These are phyloP conservation scores for Pseudopyricularia cyperi DNA, from an alignment of 2,329 filamentous ascomycete species.

Conservation along the genomic window DNA sequence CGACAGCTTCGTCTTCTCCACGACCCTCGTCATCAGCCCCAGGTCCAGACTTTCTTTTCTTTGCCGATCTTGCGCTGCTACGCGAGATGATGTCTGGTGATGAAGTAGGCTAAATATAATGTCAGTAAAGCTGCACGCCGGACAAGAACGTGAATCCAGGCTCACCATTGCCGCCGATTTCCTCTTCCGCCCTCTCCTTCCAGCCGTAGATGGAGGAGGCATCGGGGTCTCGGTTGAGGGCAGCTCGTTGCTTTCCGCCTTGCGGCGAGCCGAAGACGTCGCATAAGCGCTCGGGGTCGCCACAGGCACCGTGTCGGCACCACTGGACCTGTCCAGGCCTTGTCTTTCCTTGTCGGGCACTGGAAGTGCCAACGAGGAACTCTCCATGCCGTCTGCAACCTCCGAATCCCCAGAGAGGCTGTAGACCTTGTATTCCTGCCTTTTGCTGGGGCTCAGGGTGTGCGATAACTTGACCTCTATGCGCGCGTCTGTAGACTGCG, in stretches of 20 bases:
- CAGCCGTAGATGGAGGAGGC: not conserved
- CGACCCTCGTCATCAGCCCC: not conserved
- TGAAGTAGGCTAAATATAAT: conserved; percentile 6
- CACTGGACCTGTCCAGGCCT: conserved; percentile 12
- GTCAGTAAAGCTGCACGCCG: not conserved
- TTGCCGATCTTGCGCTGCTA: not conserved
- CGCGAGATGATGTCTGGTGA: conserved; percentile 14
- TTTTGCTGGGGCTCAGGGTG: conserved; percentile 23
- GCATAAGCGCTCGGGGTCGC: conserved; percentile 19
- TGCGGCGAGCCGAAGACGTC: conserved; percentile 6
- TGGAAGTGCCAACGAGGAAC: conserved; percentile 4
- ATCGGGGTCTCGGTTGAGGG: not conserved
- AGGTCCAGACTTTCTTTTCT: not conserved
- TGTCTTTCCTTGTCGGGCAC: conserved; percentile 1
- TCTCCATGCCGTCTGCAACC: not conserved
- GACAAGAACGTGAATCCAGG: not conserved
- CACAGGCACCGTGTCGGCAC: conserved; percentile 12
- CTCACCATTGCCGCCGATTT: not conserved
- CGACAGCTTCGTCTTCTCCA: conserved; percentile 7
- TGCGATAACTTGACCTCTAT: conserved; percentile 16
- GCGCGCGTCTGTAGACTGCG: conserved; percentile 6
- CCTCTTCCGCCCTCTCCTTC: not conserved
- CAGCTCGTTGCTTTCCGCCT: not conserved
- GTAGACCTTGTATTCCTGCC: conserved; percentile 20
- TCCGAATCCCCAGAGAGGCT: conserved; percentile 7